Evolutionary conservation across 2,329 filamentous ascomycete species (phyloP).

Genomic region (Exserohilum rostratum): DNA sequence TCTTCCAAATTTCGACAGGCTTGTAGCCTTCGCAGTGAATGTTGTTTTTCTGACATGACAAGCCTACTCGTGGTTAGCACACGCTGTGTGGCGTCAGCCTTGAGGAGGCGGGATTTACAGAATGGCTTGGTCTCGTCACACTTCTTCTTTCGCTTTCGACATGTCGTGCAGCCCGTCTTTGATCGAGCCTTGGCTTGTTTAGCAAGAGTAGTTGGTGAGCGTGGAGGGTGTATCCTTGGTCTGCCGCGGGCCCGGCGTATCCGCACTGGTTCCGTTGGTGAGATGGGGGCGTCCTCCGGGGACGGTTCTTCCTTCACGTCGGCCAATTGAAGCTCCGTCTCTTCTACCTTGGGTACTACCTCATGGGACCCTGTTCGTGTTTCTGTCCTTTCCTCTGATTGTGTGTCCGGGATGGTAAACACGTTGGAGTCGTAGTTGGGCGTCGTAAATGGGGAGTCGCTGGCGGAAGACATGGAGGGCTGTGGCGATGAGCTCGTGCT

Average conservation of each 20-base stretch:
- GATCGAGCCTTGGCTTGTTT: slow-evolving; percentile 78
- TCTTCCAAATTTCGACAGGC: slow-evolving; percentile 85
- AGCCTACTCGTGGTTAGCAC: slow-evolving; percentile 58
- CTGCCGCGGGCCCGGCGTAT: slow-evolving; percentile 66
- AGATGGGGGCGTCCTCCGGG: slow-evolving; percentile 40
- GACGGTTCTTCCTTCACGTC: slow-evolving; percentile 45
- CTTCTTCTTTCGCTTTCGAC: slow-evolving; percentile 66
- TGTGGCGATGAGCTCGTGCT: slow-evolving; percentile 50
- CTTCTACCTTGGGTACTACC: slow-evolving; percentile 61
- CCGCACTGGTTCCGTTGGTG: slow-evolving; percentile 45
- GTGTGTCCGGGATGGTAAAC: slow-evolving; percentile 31
- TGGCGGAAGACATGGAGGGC: slow-evolving; percentile 50
- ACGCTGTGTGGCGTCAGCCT: background rate
- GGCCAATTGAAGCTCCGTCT: slow-evolving; percentile 54
- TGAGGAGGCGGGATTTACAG: slow-evolving; percentile 39
- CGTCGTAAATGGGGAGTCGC: slow-evolving; percentile 48
- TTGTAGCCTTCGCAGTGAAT: slow-evolving; percentile 91
- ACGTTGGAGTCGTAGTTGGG: slow-evolving; percentile 43
- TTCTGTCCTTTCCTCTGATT: slow-evolving; percentile 33
- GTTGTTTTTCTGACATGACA: slow-evolving; percentile 92
- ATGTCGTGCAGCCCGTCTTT: slow-evolving; percentile 65
- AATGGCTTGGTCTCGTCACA: slow-evolving; percentile 58
- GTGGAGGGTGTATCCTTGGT: slow-evolving; percentile 79
- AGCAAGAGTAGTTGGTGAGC: slow-evolving; percentile 62
- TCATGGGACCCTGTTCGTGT: slow-evolving; percentile 40